Evolutionary conservation across 2,329 filamentous ascomycete species (phyloP), one percentile per base, ranked within the genome.

Genomic region (Gnomoniopsis sp.): DNA sequence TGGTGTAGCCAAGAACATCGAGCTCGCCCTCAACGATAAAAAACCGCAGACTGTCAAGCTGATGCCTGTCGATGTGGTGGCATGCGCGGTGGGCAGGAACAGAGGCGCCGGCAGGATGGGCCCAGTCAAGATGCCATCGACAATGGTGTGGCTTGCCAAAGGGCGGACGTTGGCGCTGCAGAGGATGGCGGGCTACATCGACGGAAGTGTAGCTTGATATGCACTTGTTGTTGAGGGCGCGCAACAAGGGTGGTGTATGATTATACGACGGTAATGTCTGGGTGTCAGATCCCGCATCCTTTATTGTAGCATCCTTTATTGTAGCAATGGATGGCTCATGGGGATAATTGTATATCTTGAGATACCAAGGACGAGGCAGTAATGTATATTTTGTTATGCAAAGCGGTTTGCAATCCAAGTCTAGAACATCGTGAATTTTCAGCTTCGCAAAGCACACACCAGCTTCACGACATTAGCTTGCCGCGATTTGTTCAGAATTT

Each of bases 1-100:
- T 21, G 78, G 77, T 33, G 80, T 83, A 3, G 78, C 72, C 49
- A 81, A 79, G 71, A 85, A 85, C 65, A 72, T 85, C 53, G 77
- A 77, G n/a, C 73, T 77, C 15, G 74, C 68, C 3, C 68, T 84
- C 22, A 72, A 72, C 56, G 78, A 74, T 60, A 79, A 79, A 69
- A 58, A 67, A 15, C 78, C 79, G 19, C 60, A 70, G 3, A 63
- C 69, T 7, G 77, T 80, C 60, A 82, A 79, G 69, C 74, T 73
- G 6, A 68, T 81, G 52, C 76, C 77, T 1, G 68, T 83, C 36
- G 81, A 84, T 63, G 69, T 79, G 46, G 68, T 82, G 62, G 70
- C 79, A 47, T 77, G 79, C 62, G 68, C 80, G 10, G 75, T 75
- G 8, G 82, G 82, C 43, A 78, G 78, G n/a, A 72, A 71, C 41